Evolutionary conservation across 2,329 filamentous ascomycete genomes (phyloP).

Genomic region (Trichoderma citrinoviride): DNA sequence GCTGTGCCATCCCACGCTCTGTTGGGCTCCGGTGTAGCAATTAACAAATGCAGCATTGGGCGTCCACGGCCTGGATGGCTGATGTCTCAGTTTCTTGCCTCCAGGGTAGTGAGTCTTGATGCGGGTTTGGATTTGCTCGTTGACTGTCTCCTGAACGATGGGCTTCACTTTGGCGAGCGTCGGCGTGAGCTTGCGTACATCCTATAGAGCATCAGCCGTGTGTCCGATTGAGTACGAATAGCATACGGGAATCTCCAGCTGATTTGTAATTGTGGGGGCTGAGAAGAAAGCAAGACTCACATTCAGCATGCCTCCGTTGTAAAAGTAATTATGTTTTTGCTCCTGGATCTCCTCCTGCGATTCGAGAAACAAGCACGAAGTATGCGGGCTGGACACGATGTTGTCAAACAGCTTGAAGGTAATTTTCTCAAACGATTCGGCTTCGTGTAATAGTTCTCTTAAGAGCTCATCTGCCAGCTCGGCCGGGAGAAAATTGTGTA

Average conservation of each 20-base stretch:
- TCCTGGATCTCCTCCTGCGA: constrained; percentile 64
- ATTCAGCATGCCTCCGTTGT: constrained; percentile 74
- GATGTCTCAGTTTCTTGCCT: constrained; percentile 72
- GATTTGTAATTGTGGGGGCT: no score
- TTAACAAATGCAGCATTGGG: constrained; percentile 95
- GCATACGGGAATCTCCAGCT: background rate
- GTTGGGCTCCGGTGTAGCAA: constrained; percentile 77
- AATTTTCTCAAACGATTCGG: constrained; percentile 65
- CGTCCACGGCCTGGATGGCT: constrained; percentile 69
- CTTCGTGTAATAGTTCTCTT: constrained; percentile 70
- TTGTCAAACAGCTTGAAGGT: constrained; percentile 87
- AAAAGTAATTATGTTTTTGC: constrained; percentile 78
- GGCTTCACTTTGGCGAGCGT: constrained; percentile 68
- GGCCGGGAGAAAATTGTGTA: constrained; percentile 81
- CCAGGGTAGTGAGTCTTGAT: constrained; percentile 66
- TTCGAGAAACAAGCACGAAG: constrained; percentile 78
- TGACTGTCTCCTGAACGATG: constrained; percentile 72
- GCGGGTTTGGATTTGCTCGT: constrained; percentile 68
- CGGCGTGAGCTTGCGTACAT: constrained; percentile 74
- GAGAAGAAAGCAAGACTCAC: constrained; percentile 35
- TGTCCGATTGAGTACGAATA: background rate
- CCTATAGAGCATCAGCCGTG: constrained; percentile 41
- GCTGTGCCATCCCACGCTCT: constrained; percentile 88
- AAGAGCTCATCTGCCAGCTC: constrained; percentile 72
- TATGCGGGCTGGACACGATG: constrained; percentile 81